Base-by-base conservation (phyloP, 495 filamentous ascomycete genomes). In the Monascus purpureus region DNA sequence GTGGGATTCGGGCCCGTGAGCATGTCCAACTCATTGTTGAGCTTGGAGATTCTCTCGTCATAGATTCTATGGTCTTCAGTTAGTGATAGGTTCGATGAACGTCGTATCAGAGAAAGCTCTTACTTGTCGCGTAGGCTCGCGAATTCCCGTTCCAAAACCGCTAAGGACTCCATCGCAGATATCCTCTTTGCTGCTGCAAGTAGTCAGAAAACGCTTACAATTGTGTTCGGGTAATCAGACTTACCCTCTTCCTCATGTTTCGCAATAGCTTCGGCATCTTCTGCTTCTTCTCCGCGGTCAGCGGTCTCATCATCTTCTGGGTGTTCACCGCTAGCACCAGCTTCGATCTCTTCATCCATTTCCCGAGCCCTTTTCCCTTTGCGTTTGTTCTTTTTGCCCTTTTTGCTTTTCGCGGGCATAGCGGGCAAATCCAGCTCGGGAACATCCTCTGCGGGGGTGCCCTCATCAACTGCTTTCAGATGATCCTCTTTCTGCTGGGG, bases 91-190 rank as follows among this genome's bases (percentile, higher is more conserved):
- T n/a, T n/a, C n/a, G n/a, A n/a, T n/a, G n/a, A n/a, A n/a, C n/a
- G n/a, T n/a, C n/a, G n/a, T n/a, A n/a, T n/a, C n/a, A n/a, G n/a
- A n/a, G n/a, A n/a, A n/a, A n/a, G n/a, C 27, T 22, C 76, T 59
- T 57, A 93, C 87, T 80, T 84, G 43, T 93, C 84, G 43, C 83
- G 70, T 42, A 94, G 77, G 15, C 73, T 72, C 37, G 76, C 73
- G 54, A 94, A 96, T 40, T 85, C 75, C 46, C 72, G 73, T 51
- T 96, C 88, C 29, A 96, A 75, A 14, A 68, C 65, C 9, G 68
- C 61, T 15, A 94, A 59, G 27, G 83, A 75, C 27, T 87, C 82
- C 63, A 86, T 76, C 0, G 88, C 88, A 19, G 70, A 68, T 47
- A 73, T 78, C 53, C 86, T 87, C 45, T 74, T 80, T 35, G 76